phyloP scores from a whole-genome alignment of 2,329 filamentous ascomycete genomes.

The Colletotrichum destructivum region DNA sequence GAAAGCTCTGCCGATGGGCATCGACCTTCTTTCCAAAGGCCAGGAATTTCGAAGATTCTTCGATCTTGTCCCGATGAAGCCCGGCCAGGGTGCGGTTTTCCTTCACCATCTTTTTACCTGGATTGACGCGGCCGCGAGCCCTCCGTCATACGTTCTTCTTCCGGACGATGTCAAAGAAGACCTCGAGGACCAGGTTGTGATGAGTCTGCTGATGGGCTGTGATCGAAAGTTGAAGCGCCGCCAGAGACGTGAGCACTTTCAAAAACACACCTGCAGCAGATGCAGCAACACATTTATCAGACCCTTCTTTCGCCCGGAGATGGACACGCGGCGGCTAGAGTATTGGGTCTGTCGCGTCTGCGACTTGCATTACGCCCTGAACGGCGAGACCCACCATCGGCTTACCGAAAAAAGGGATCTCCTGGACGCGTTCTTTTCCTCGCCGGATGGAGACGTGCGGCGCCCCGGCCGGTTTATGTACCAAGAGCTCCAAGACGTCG shows the following conservation, averaged over 20 bases:
- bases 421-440: neutral
- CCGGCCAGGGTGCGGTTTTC: slow-evolving; percentile 24
- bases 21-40: slow-evolving; percentile 18
- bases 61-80: slow-evolving; percentile 35
- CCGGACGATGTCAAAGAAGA: neutral
- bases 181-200: slow-evolving; percentile 34
- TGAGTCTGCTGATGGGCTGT: slow-evolving; percentile 19
- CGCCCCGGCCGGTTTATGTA: neutral
- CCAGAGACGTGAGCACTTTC: neutral
- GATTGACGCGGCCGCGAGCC: neutral
- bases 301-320: slow-evolving; percentile 16
- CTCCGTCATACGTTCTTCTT: neutral
- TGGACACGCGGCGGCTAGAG: neutral
- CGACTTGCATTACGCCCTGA: slow-evolving; percentile 3
- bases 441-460: neutral
- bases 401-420: slow-evolving; percentile 13
- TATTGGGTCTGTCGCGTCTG: slow-evolving; percentile 27
- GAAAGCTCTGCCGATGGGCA: slow-evolving; percentile 34
- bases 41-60: slow-evolving; percentile 31
- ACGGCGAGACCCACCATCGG: slow-evolving; percentile 14
- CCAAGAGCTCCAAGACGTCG: neutral
- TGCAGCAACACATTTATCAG: slow-evolving; percentile 14
- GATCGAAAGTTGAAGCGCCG: neutral
- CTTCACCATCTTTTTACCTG: slow-evolving; percentile 28
- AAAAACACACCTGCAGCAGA: neutral